phyloP scores from a whole-genome alignment of 2,329 filamentous ascomycete species.

The Podosphaera fusca region DNA sequence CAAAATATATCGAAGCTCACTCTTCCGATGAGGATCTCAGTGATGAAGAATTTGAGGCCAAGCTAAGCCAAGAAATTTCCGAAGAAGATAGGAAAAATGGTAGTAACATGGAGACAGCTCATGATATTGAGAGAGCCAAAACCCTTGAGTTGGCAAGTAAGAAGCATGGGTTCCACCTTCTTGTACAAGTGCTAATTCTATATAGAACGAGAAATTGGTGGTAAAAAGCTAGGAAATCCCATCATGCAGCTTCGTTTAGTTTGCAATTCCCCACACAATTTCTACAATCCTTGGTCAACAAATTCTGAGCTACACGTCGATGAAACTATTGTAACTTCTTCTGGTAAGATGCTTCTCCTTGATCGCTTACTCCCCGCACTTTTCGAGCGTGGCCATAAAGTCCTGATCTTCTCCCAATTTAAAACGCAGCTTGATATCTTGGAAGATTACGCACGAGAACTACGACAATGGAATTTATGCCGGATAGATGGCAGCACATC shows the following conservation, averaged over 20 bases:
- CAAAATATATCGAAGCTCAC: slow-evolving; percentile 29
- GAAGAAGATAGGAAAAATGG: slow-evolving; percentile 24
- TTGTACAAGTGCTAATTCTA: not conserved
- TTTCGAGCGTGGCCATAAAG: slow-evolving; percentile 57
- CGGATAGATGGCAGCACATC: slow-evolving; percentile 78
- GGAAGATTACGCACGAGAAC: slow-evolving; percentile 58
- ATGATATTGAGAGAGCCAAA: slow-evolving; percentile 40
- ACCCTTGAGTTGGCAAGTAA: slow-evolving; percentile 56
- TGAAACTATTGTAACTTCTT: slow-evolving; percentile 62
- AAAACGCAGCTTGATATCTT: slow-evolving; percentile 83
- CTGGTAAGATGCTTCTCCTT: slow-evolving; percentile 86
- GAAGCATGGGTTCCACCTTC: slow-evolving; percentile 13
- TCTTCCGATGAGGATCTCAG: slow-evolving; percentile 43
- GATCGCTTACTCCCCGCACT: slow-evolving; percentile 64
- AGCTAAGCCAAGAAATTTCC: slow-evolving; percentile 40
- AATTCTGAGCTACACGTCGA: slow-evolving; percentile 39
- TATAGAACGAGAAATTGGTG: slow-evolving; percentile 56
- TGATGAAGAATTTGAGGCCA: slow-evolving; percentile 65
- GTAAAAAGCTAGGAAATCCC: slow-evolving; percentile 83
- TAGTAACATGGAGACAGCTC: slow-evolving; percentile 11
- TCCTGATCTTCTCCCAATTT: slow-evolving; percentile 93
- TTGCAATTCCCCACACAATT: slow-evolving; percentile 88
- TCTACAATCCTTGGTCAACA: slow-evolving; percentile 71
- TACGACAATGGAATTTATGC: slow-evolving; percentile 60
- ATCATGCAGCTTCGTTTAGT: slow-evolving; percentile 77